These are phyloP conservation scores for Emmonsiellopsis sp. DNA, from an alignment of 2,329 filamentous ascomycete genomes.

Conservation along the genomic window DNA sequence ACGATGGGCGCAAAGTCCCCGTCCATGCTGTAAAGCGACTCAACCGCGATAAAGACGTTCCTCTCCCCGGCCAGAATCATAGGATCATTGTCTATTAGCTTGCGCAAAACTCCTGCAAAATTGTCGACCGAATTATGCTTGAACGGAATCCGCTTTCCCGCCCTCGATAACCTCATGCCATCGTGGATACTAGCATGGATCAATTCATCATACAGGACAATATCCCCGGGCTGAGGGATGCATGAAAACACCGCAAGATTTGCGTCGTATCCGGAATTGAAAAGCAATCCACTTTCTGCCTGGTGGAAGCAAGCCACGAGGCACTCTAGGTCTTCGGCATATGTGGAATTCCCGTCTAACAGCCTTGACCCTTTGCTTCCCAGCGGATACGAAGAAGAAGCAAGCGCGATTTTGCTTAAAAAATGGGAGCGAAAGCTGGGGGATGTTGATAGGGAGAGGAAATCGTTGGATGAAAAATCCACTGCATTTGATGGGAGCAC, in stretches of 20 bases:
- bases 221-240: conserved; percentile 51
- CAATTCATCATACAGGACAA: conserved; percentile 63
- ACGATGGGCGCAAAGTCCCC: conserved; percentile 60
- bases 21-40: conserved; percentile 75
- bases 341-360: conserved; percentile 55
- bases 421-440: conserved; percentile 40
- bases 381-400: conserved; percentile 33
- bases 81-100: conserved; percentile 22
- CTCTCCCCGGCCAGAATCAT: conserved; percentile 27
- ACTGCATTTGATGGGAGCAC: conserved; percentile 31
- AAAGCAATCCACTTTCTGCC: conserved; percentile 49
- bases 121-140: conserved; percentile 37
- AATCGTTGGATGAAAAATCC: conserved; percentile 61
- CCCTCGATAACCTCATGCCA: conserved; percentile 60
- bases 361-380: conserved; percentile 54
- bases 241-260: conserved; percentile 56
- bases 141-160: conserved; percentile 37
- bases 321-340: conserved; percentile 50
- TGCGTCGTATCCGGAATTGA: conserved; percentile 59
- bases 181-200: conserved; percentile 74
- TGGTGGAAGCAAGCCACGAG: conserved; percentile 53
- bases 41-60: conserved; percentile 60
- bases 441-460: conserved; percentile 49
- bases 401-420: conserved; percentile 36
- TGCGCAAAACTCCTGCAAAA: conserved; percentile 29